phyloP scores from a whole-genome alignment of 352 stramenopile species.

The Pythium sukuiense region DNA sequence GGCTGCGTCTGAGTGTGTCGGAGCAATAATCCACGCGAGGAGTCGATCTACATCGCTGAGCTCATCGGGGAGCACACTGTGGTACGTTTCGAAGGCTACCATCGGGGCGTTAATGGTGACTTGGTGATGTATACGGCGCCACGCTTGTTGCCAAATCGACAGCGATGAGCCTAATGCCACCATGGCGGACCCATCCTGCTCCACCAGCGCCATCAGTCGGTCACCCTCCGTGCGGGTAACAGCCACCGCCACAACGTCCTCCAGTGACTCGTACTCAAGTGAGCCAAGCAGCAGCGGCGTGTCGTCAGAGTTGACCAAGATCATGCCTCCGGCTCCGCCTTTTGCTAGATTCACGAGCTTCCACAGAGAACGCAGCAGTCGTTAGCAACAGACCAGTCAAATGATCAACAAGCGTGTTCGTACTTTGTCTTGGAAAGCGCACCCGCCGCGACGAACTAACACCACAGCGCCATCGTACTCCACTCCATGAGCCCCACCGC shows the following conservation, averaged over 20 bases:
- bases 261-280: constrained; percentile 14
- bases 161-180: not conserved
- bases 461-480: constrained; percentile 11
- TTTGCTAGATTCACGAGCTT: constrained; percentile 21
- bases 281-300: constrained; percentile 13
- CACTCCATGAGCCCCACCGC: not conserved
- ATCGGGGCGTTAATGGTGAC: constrained; percentile 17
- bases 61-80: not conserved
- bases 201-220: not conserved
- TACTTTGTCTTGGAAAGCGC: constrained; percentile 28
- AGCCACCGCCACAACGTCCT: constrained; percentile 12
- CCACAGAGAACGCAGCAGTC: not conserved
- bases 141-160: constrained; percentile 6
- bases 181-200: not conserved
- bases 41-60: not conserved
- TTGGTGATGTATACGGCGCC: constrained; percentile 16
- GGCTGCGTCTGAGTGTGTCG: not conserved
- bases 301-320: constrained; percentile 26
- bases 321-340: constrained; percentile 14
- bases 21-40: not conserved
- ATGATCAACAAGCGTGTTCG: not conserved
- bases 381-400: not conserved
- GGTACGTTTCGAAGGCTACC: constrained; percentile 20
- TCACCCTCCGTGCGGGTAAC: constrained; percentile 13
- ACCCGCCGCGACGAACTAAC: constrained; percentile 19